Evolutionary conservation across 129 eudicot genomes (phyloP), one percentile per base, ranked within the genome.

Genomic region (Lonicera japonica): DNA sequence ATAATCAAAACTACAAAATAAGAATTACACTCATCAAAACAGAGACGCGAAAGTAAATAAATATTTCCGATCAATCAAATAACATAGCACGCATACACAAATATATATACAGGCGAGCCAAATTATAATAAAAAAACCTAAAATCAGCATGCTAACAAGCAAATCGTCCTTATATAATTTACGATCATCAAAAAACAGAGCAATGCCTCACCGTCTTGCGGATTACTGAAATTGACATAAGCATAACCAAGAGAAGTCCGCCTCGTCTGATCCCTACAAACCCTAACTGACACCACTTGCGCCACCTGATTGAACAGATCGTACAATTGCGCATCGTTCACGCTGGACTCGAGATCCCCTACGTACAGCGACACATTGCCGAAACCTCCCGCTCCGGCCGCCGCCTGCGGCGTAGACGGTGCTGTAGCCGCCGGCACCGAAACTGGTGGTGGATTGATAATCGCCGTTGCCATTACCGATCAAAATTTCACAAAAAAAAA

Each of bases 231-330:
- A 67, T 84, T 84, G 59, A 84, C 92, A 66, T 84, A 84, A 8
- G 68, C 92, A 25, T 84, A 84, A 20, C 92, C 84, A 10, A 84
- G 84, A 2, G 92, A 84, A 21, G 71, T 45, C 5, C 62, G 68
- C 11, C 56, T 56, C 10, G 41, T 51, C 64, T 60, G 72, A 72
- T 84, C 87, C 47, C 82, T 56, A 45, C 87, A 84, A 77, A 84
- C 81, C 80, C 84, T 77, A 70, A 84, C 73, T 1, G 85, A 71
- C 11, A 65, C 55, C 9, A 85, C 92, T 19, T 67, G 84, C 23
- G 63, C 80, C 45, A 75, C 72, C 38, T 69, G 82, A 16, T 43
- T 75, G 54, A 85, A 85, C 54, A 80, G 67, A 71, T 85, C 92
- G 25, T 60, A 75, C 68, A 85, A 58, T 58, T 81, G 78, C 11